These are phyloP conservation scores for Nectriaceae sp. DNA, from an alignment of 2,329 filamentous ascomycete genomes.

Conservation along the genomic window DNA sequence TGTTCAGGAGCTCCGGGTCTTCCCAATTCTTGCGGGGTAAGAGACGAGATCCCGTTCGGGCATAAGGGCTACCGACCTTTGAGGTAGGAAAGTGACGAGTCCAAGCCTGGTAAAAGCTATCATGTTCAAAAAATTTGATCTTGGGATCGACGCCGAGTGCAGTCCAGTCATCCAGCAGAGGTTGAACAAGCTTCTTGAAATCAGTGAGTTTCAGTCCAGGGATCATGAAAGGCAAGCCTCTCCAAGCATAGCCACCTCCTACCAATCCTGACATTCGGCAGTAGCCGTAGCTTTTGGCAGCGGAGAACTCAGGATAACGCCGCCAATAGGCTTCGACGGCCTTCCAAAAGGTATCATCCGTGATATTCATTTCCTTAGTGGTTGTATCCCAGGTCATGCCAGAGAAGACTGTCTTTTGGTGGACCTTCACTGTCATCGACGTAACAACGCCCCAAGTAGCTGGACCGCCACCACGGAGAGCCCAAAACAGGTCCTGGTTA, in stretches of 20 bases:
- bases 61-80: constrained; percentile 19
- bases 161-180: constrained; percentile 31
- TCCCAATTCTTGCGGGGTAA: constrained; percentile 37
- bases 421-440: constrained; percentile 37
- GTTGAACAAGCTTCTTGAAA: constrained; percentile 34
- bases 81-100: constrained; percentile 39
- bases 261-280: constrained; percentile 18
- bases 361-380: constrained; percentile 29
- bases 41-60: constrained; percentile 38
- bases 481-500: constrained; percentile 53
- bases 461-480: constrained; percentile 46
- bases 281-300: constrained; percentile 30
- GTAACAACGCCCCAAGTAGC: constrained; percentile 44
- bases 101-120: constrained; percentile 40
- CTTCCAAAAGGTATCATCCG: constrained; percentile 34
- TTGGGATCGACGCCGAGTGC: constrained; percentile 31
- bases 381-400: constrained; percentile 40
- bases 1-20: constrained; percentile 12
- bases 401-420: constrained; percentile 32
- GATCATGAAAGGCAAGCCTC: constrained; percentile 37
- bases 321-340: constrained; percentile 34
- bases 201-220: constrained; percentile 35
- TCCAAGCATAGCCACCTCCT: constrained; percentile 27
- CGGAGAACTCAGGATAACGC: constrained; percentile 32
- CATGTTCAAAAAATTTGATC: constrained; percentile 36